phyloP scores from a whole-genome alignment of 495 filamentous ascomycete species.

The Daldinia concentrica region DNA sequence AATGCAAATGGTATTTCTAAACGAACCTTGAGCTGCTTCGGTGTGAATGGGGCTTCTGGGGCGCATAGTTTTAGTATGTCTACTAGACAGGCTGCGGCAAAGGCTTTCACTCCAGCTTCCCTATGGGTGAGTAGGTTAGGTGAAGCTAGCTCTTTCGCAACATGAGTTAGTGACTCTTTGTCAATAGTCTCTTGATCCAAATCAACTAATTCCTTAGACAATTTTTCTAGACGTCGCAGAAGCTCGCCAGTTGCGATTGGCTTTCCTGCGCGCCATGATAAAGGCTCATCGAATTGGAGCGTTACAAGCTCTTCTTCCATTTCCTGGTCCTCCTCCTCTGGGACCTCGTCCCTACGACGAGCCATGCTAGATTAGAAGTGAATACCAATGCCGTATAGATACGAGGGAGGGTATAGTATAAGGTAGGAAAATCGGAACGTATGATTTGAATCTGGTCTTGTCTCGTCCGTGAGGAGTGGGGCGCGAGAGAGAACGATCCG shows the following conservation, averaged over 20 bases:
- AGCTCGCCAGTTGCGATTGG: constrained; percentile 86
- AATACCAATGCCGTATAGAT: neutral
- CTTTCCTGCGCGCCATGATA: constrained; percentile 93
- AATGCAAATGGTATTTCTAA: neutral
- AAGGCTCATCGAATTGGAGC: constrained; percentile 81
- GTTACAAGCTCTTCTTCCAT: constrained; percentile 48
- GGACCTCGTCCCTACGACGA: constrained; percentile 47
- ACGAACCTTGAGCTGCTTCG: constrained; percentile 84
- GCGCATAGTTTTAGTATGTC: constrained; percentile 95
- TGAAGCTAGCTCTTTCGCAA: constrained; percentile 88
- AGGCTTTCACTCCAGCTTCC: constrained; percentile 91
- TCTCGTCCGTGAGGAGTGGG: constrained; percentile 21
- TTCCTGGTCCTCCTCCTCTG: constrained; percentile 47
- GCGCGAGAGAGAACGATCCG: neutral
- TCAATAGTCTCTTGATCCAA: constrained; percentile 90
- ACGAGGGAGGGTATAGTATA: neutral
- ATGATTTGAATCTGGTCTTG: constrained; percentile 7
- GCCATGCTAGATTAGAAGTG: constrained; percentile 26
- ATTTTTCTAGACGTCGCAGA: constrained; percentile 77
- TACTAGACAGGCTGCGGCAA: constrained; percentile 86
- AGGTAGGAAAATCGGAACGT: neutral
- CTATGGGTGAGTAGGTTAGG: constrained; percentile 87
- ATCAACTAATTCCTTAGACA: constrained; percentile 83
- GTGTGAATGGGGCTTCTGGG: constrained; percentile 93
- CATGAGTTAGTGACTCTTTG: constrained; percentile 77